Evolutionary conservation across 129 eudicot genomes (phyloP), one percentile per base, ranked within the genome.

Genomic region (Escallonia herrerae): DNA sequence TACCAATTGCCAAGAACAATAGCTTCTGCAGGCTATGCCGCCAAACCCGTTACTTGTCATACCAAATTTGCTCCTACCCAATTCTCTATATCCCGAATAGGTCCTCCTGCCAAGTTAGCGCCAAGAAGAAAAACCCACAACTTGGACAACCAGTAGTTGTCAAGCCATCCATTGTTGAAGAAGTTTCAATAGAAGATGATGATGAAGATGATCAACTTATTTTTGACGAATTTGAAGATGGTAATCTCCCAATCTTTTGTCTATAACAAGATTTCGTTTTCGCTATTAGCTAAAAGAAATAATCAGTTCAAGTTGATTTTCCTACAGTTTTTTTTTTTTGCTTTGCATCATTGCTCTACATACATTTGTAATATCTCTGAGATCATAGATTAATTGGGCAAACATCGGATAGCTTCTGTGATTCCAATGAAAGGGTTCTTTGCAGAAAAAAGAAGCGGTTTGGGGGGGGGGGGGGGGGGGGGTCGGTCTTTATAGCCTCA

Each of bases 151-250:
- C 33, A 0, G 33, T 22, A 22, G 40, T 79, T 69, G 68, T 85
- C 50, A 71, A 41, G 53, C 94, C 90, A 58, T 84, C 90, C 44
- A 66, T 85, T 40, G 76, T 82, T 52, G 80, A 85, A 53, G 80
- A 80, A 70, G 81, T 82, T 3, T 56, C 72, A 13, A 68, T 57
- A 54, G 77, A 77, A 39, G 89, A 78, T 58, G 91, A 76, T 8
- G 69, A 46, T 5, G 81, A 75, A 47, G 69, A 46, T 5, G 81
- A 75, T 53, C 79, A 51, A 0, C 43, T 72, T 43, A 14, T 80
- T 51, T 14, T 76, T n/a, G 85, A 85, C 40, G 80, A 75, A 8
- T 76, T 72, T 47, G 82, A 73, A 40, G 85, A 81, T 43, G 83
- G 70, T 71, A 78, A 74, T 57, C 12, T 3, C 66, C 12, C 15